Evolutionary conservation across 345 rosid genomes (phyloP).

Genomic region (Luvunga scandens): DNA sequence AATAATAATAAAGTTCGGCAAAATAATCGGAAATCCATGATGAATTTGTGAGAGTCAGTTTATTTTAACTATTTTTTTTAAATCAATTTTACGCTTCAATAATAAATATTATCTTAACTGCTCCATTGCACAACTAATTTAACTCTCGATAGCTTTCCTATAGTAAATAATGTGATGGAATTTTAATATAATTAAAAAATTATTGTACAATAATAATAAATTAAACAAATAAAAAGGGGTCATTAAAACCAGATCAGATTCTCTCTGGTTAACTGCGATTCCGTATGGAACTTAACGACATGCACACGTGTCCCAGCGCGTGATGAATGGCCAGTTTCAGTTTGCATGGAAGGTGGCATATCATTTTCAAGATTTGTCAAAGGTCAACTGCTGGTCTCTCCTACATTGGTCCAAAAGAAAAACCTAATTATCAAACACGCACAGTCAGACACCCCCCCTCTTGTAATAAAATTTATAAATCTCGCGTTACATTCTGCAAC

Average conservation of each 20-base stretch:
- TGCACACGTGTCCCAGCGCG: conserved; percentile 18
- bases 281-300: background rate
- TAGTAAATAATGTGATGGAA: no score
- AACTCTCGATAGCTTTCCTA: no score
- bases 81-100: background rate
- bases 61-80: background rate
- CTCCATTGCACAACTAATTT: no score
- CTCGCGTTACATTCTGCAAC: background rate
- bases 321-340: background rate
- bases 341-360: background rate
- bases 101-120: no score
- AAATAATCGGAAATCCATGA: no score
- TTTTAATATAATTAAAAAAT: no score
- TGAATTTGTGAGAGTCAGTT: no score
- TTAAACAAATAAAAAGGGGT: background rate
- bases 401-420: background rate
- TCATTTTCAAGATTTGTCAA: conserved; percentile 1
- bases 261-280: conserved; percentile 2
- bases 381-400: conserved; percentile 30
- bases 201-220: background rate
- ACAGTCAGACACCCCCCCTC: no score
- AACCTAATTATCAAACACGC: background rate
- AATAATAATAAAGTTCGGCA: no score
- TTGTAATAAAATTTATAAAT: background rate
- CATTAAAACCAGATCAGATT: background rate